phyloP scores from a whole-genome alignment of 169 alveolate species.

The Miamiensis avidus region DNA sequence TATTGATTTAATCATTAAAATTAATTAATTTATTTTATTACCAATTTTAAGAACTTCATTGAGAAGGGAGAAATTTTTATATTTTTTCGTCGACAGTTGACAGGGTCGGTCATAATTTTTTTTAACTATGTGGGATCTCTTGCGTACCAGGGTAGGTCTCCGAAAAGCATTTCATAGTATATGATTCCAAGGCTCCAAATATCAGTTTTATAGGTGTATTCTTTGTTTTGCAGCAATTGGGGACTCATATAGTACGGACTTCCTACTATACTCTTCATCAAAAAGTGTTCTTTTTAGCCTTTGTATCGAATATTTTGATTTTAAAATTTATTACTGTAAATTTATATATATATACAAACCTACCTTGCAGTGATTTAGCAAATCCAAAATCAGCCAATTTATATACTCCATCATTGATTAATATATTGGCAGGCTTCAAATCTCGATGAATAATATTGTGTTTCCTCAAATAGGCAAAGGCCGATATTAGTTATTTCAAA shows the following conservation, averaged over 20 bases:
- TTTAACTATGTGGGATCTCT: neutral
- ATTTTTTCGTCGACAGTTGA: neutral
- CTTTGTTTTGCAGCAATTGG: slow-evolving; percentile 20
- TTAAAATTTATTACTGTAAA: no score
- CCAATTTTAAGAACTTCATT: neutral
- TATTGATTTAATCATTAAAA: neutral
- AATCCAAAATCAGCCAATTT: slow-evolving; percentile 10
- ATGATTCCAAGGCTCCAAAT: slow-evolving; percentile 50
- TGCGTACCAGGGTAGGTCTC: slow-evolving; percentile 33
- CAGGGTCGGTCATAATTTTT: neutral
- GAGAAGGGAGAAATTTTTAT: neutral
- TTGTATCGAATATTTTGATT: no score
- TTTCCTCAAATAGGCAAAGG: neutral
- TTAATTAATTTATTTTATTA: no score
- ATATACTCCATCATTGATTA: neutral
- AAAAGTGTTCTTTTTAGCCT: neutral
- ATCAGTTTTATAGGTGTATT: slow-evolving; percentile 45
- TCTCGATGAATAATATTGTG: neutral
- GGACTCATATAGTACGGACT: slow-evolving; percentile 53
- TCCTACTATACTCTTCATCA: slow-evolving; percentile 32
- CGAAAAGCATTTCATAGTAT: slow-evolving; percentile 32
- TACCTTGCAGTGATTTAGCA: neutral
- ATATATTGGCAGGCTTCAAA: neutral
- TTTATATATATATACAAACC: neutral
- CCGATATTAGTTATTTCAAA: neutral